Conservation (phyloP, 805 yeast species). For the Yarrowia sp. region DNA sequence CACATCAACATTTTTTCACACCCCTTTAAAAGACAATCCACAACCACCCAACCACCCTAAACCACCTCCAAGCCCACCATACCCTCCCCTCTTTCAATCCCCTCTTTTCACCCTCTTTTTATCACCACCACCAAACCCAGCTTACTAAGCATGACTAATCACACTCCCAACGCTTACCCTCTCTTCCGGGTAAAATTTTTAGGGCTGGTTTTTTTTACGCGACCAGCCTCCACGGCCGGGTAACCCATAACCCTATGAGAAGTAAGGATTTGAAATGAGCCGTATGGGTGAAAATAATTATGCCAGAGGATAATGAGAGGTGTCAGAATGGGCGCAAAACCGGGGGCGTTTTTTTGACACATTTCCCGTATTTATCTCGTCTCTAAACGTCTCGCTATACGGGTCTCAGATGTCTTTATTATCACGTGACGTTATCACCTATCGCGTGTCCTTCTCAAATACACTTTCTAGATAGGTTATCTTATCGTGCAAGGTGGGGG, state of each 20-base stretch:
- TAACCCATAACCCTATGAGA: slow-evolving; percentile 4
- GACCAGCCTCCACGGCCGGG: slow-evolving; percentile 6
- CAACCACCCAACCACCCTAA: too few relatives aligned
- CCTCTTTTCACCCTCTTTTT: too few relatives aligned
- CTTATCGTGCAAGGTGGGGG: slow-evolving; percentile 36
- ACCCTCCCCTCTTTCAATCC: too few relatives aligned
- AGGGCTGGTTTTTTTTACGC: background rate
- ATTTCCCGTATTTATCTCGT: background rate
- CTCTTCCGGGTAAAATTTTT: slow-evolving; percentile 21
- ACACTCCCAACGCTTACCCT: background rate
- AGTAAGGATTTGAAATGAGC: background rate
- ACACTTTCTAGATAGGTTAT: slow-evolving; percentile 33
- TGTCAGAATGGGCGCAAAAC: too few relatives aligned
- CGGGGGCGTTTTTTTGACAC: too few relatives aligned
- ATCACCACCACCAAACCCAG: too few relatives aligned
- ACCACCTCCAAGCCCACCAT: too few relatives aligned
- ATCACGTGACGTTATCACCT: slow-evolving; percentile 35
- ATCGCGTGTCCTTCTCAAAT: slow-evolving; percentile 21
- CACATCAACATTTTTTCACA: too few relatives aligned
- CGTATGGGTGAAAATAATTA: background rate
- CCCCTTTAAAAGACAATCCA: too few relatives aligned
- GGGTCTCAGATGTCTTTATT: background rate
- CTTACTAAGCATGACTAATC: too few relatives aligned
- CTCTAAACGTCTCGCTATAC: too few relatives aligned
- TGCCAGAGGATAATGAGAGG: too few relatives aligned